Base-by-base conservation (phyloP, 1,139 yeast genomes). In the Pichia sp. region DNA sequence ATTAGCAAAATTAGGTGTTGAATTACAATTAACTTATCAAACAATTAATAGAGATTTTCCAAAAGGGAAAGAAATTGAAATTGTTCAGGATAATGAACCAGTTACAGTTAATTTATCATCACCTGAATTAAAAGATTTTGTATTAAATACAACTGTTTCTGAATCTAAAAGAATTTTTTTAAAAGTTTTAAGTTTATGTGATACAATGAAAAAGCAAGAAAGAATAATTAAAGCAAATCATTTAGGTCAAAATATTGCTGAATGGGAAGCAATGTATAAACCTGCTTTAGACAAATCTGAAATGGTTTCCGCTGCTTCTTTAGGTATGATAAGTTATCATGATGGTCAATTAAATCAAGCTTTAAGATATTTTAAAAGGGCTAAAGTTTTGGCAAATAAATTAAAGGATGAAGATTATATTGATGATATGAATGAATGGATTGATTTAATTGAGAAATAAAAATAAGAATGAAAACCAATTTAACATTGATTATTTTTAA, bases 231-330 rank as follows among this genome's bases (percentile, higher is more conserved):
- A 39, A 20, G 22, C 41, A 2, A 40, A 47, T 27, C 49, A 47
- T 24, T 25, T 48, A 22, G 42, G 45, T 7, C 34, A 42, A 11
- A 41, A 45, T 39, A 39, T 46, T 7, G 47, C 45, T 8, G 41
- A 49, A 33, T 42, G 50, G 45, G 50, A 49, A 31, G 41, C 45
- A 20, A 35, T 48, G 41, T 52, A 43, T 20, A 49, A 50, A 30
- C 45, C 52, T 6, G 52, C 55, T 6, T 35, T 53, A n/a, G 55
- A 52, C 6, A 48, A 40, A 25, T 45, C 54, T 9, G 55, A 51
- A 40, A 52, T 54, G 55, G 55, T 54, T 16, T 50, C 57, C 3
- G 33, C 54, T 29, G 48, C 49, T 11, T 54, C 55, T 3, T 35
- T 54, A n/a, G 57, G 55, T 7, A 35, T 51, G 30, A 45, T 54